Percentiles rank a stretch among this genome's conserved stretches.
Evolutionary conservation across 148 eudicot species (phyloP).

Genomic region (Pharnaceum exiguum): DNA sequence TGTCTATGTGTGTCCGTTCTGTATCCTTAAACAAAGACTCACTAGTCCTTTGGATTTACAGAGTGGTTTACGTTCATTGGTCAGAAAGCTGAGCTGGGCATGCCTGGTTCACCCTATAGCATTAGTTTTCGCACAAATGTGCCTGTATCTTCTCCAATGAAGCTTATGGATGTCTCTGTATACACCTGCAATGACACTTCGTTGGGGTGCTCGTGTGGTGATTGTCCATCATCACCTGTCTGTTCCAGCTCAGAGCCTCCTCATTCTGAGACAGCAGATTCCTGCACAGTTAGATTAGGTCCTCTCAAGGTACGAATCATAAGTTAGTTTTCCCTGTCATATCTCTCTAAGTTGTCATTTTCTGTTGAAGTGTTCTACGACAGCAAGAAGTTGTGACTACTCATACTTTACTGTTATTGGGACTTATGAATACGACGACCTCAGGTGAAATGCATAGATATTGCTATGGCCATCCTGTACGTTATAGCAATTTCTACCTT

Average conservation of each 20-base stretch:
- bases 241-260: constrained; percentile 65
- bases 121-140: constrained; percentile 47
- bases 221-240: constrained; percentile 55
- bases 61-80: constrained; percentile 76
- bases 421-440: constrained; percentile 11
- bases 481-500: constrained; percentile 48
- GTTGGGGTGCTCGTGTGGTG: constrained; percentile 80
- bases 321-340: background rate
- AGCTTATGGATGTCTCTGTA: constrained; percentile 55
- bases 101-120: constrained; percentile 78
- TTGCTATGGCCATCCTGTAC: constrained; percentile 47
- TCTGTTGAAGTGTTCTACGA: too few relatives aligned
- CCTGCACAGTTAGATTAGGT: constrained; percentile 48
- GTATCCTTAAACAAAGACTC: background rate
- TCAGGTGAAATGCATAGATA: constrained; percentile 60
- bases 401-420: too few relatives aligned
- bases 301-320: constrained; percentile 41
- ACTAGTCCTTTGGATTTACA: constrained; percentile 21
- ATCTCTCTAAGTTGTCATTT: constrained; percentile 2
- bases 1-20: too few relatives aligned
- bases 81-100: constrained; percentile 42
- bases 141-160: constrained; percentile 45
- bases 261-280: constrained; percentile 40
- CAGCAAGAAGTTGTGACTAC: too few relatives aligned
- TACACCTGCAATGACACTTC: constrained; percentile 72